Percentiles rank a stretch among this genome's conserved stretches.
phyloP scores from a whole-genome alignment of 495 filamentous ascomycete species.

The Daldinia vernicosa region DNA sequence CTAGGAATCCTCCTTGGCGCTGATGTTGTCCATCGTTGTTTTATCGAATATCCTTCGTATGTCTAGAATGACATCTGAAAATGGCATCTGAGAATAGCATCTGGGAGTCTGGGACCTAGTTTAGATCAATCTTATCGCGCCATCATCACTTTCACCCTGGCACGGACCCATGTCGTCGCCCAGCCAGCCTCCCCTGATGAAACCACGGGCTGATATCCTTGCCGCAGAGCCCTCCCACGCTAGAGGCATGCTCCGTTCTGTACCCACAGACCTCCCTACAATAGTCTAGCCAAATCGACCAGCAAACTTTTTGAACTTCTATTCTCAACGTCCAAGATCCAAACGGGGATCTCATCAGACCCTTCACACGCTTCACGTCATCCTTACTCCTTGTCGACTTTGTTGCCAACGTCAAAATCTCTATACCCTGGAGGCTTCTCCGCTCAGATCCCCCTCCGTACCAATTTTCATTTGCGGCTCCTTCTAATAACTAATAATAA shows the following conservation, averaged over 20 bases:
- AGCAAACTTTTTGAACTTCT: slow-evolving; percentile 41
- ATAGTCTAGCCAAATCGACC: slow-evolving; percentile 38
- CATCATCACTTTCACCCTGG: slow-evolving; percentile 32
- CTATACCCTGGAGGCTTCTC: slow-evolving; percentile 21
- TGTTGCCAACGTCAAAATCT: slow-evolving; percentile 33
- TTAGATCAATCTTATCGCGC: slow-evolving; percentile 40
- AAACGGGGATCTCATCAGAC: slow-evolving; percentile 29
- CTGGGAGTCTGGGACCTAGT: too few relatives aligned
- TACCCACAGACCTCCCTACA: slow-evolving; percentile 41
- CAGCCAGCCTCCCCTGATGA: slow-evolving; percentile 48
- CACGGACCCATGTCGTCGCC: slow-evolving; percentile 33
- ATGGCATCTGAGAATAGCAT: neutral
- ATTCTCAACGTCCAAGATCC: slow-evolving; percentile 30
- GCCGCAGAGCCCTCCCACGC: slow-evolving; percentile 47
- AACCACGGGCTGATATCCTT: slow-evolving; percentile 49
- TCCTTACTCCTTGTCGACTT: slow-evolving; percentile 41
- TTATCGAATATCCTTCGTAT: slow-evolving; percentile 25
- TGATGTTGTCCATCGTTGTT: slow-evolving; percentile 23
- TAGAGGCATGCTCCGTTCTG: slow-evolving; percentile 36
- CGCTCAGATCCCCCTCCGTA: slow-evolving; percentile 38
- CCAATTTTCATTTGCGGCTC: slow-evolving; percentile 43
- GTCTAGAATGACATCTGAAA: slow-evolving; percentile 25
- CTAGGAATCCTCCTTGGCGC: slow-evolving; percentile 30
- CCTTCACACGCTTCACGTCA: slow-evolving; percentile 43
- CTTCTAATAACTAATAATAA: slow-evolving; percentile 20